These are phyloP conservation scores for Quercus cerris DNA, from an alignment of 306 rosid genomes.

Conservation along the genomic window DNA sequence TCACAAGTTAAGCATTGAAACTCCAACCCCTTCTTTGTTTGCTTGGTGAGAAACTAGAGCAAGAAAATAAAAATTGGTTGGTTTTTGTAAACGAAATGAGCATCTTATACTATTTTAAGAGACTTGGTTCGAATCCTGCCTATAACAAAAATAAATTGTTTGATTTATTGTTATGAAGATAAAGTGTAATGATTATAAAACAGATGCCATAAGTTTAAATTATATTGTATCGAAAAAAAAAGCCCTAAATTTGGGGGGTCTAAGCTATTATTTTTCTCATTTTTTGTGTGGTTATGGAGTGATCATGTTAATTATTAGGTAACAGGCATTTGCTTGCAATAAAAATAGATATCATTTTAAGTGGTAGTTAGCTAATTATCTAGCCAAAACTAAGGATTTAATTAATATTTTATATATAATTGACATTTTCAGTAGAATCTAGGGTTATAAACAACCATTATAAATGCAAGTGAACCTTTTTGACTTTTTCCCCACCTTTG, in stretches of 20 bases:
- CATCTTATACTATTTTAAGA: neutral
- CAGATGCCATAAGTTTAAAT: too few relatives aligned
- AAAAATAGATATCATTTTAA: neutral
- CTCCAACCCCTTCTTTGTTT: slow-evolving; percentile 22
- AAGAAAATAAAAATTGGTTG: slow-evolving; percentile 6
- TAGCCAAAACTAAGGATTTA: neutral
- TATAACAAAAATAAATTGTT: too few relatives aligned
- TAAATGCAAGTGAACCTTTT: neutral
- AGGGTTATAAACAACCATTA: neutral
- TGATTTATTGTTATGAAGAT: too few relatives aligned
- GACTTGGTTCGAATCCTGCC: too few relatives aligned
- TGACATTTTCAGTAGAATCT: neutral
- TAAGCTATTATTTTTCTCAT: slow-evolving; percentile 12
- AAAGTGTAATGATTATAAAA: too few relatives aligned
- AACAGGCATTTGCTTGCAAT: slow-evolving; percentile 14
- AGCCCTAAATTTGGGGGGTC: neutral
- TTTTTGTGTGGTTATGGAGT: slow-evolving; percentile 20
- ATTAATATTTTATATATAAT: neutral
- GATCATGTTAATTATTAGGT: slow-evolving; percentile 35
- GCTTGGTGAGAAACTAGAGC: slow-evolving; percentile 27
- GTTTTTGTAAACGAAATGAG: slow-evolving; percentile 26
- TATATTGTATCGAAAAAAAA: too few relatives aligned
- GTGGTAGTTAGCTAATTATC: slow-evolving; percentile 24
- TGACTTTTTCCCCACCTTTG: neutral
- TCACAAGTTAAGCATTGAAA: slow-evolving; percentile 37